phyloP scores from a whole-genome alignment of 257 asterid species.

The Solanum ossicruentum region DNA sequence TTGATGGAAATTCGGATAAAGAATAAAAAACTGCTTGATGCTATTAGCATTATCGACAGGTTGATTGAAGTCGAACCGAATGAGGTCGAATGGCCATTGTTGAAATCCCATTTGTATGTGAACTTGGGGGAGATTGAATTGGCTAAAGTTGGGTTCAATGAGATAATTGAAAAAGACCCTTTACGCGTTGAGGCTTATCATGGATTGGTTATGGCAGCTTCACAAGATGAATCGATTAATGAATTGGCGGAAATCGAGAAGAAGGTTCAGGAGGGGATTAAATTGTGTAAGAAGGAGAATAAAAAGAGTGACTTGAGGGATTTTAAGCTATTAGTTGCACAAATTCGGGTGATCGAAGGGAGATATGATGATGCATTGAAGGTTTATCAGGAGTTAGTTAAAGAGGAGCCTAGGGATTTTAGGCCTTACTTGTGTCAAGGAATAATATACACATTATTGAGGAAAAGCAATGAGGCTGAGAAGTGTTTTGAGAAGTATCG shows the following conservation, averaged over 20 bases:
- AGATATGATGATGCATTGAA: slow-evolving; percentile 53
- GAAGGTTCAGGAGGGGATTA: slow-evolving; percentile 39
- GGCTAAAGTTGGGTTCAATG: slow-evolving; percentile 51
- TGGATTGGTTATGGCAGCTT: slow-evolving; percentile 67
- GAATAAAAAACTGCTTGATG: slow-evolving; percentile 42
- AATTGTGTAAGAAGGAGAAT: slow-evolving; percentile 45
- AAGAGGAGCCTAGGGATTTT: slow-evolving; percentile 89
- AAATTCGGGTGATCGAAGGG: slow-evolving; percentile 63
- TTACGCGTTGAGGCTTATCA: slow-evolving; percentile 79
- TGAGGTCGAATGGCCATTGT: slow-evolving; percentile 72
- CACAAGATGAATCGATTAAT: slow-evolving; percentile 38
- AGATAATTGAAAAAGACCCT: slow-evolving; percentile 57
- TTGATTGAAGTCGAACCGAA: slow-evolving; percentile 57
- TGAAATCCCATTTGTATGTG: slow-evolving; percentile 64
- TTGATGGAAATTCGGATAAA: slow-evolving; percentile 70
- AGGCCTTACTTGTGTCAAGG: slow-evolving; percentile 93
- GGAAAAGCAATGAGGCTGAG: slow-evolving; percentile 68
- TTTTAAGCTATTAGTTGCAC: slow-evolving; percentile 77
- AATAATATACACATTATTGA: slow-evolving; percentile 64
- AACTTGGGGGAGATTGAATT: slow-evolving; percentile 38
- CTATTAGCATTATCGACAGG: slow-evolving; percentile 40
- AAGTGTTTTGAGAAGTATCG: slow-evolving; percentile 68
- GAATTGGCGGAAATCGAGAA: slow-evolving; percentile 36
- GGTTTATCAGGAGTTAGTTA: slow-evolving; percentile 52
- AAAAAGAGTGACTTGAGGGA: slow-evolving; percentile 51